Evolutionary conservation across 106 monocot species (phyloP), one percentile per base, ranked within the genome.

Genomic region (Apostasia ramifera): DNA sequence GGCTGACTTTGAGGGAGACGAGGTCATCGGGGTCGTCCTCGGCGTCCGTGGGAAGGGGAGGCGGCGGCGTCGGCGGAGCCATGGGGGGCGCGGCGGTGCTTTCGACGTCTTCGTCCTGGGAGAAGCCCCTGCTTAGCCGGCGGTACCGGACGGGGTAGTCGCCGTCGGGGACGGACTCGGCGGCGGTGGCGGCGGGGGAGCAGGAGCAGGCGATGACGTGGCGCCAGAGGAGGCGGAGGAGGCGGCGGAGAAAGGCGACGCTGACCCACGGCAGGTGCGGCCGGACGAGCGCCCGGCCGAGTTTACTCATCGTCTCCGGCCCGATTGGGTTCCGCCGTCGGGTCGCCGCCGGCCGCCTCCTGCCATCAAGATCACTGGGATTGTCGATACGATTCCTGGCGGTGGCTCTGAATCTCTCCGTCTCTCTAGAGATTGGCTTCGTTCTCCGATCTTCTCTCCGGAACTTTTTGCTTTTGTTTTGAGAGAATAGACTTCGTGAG

Each of bases 1-100:
- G 75, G 80, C 83, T 85, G 47, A 94, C 63, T 77, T 94, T 94
- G 71, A 94, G 76, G 2, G 82, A 60, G 38, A 91, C 82, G 54
- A 85, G 41, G 37, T 82, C 82, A n/a, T 81, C 84, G 45, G 55
- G 48, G 40, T 78, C 83, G 2, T 38, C 79, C 41, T 77, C 78
- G 52, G 53, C 10, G 12, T 50, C 61, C 61, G 53, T 3, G 45
- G 7, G 44, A 3, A 11, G 10, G 2, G 40, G 52, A 7, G 46
- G 55, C 8, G 40, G 39, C 8, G 1, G 50, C 41, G 50, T 58
- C 53, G 55, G 8, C 47, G 41, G 47, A 2, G 52, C 81, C 47
- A 8, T 41, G 11, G 10, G 13, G 46, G 56, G 68, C 11, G 40
- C 53, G 8, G 7, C 13, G 9, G 52, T n/a, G 47, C 26, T 14